Evolutionary conservation across 805 yeast genomes (phyloP).

Genomic region (Yamadazyma sp.): DNA sequence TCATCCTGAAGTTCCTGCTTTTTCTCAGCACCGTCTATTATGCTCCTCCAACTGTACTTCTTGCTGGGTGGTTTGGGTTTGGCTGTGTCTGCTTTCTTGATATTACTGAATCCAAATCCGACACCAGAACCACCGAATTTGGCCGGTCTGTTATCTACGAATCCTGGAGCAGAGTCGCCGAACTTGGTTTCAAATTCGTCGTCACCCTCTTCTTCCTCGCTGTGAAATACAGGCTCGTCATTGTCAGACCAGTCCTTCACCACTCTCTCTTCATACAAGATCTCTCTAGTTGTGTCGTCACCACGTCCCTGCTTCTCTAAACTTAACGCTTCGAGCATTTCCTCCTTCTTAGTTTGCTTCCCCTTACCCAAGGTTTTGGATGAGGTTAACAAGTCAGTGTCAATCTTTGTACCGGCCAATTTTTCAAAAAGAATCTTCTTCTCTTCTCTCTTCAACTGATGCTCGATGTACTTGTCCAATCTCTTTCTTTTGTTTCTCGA

Average conservation of each 20-base stretch:
- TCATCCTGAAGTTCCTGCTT: constrained; percentile 50
- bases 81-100: constrained; percentile 42
- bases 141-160: constrained; percentile 71
- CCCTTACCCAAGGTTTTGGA: constrained; percentile 80
- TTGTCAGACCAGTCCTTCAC: constrained; percentile 56
- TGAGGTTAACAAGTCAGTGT: constrained; percentile 66
- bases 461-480: constrained; percentile 88
- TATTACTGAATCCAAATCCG: constrained; percentile 68
- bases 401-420: constrained; percentile 65
- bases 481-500: constrained; percentile 73
- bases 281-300: constrained; percentile 56
- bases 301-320: constrained; percentile 72
- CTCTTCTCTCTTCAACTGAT: constrained; percentile 86
- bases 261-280: constrained; percentile 68
- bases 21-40: constrained; percentile 38
- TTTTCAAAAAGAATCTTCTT: constrained; percentile 74
- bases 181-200: constrained; percentile 25
- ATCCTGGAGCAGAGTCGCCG: constrained; percentile 28
- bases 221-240: constrained; percentile 17
- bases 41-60: constrained; percentile 71
- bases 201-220: constrained; percentile 22
- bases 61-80: constrained; percentile 30
- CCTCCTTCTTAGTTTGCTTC: constrained; percentile 63
- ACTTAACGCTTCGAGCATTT: constrained; percentile 70
- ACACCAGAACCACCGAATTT: constrained; percentile 59